These are phyloP conservation scores for Musa schizocarpa DNA, from an alignment of 176 grass and related monocot genomes.

Conservation along the genomic window DNA sequence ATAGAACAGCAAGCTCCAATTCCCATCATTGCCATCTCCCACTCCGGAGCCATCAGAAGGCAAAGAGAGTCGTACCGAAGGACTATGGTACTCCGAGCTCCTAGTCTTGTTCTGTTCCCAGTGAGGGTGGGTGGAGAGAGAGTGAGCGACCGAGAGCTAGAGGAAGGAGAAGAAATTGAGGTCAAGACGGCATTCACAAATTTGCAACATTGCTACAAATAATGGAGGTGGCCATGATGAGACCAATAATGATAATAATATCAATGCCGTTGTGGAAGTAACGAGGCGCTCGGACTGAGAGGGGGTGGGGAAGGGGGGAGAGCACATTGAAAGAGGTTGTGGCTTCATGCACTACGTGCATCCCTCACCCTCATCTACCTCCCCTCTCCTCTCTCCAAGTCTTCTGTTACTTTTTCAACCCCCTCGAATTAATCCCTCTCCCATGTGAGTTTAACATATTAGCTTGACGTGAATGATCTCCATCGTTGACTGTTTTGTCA, in stretches of 20 bases:
- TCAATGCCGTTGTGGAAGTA: not conserved
- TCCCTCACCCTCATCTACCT: not conserved
- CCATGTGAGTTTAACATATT: slow-evolving; percentile 24
- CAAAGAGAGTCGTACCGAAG: no score
- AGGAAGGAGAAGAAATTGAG: slow-evolving; percentile 10
- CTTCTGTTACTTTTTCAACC: slow-evolving; percentile 18
- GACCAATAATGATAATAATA: not conserved
- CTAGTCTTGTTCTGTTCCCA: no score
- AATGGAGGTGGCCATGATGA: slow-evolving; percentile 13
- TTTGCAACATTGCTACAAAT: slow-evolving; percentile 7
- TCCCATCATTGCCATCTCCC: slow-evolving; percentile 84
- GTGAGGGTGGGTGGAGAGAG: not conserved
- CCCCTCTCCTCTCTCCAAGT: slow-evolving; percentile 23
- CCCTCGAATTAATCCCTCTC: slow-evolving; percentile 6
- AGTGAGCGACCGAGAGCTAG: slow-evolving; percentile 26
- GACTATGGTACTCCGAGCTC: no score
- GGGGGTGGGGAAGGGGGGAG: not conserved
- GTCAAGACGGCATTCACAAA: not conserved
- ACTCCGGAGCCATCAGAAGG: slow-evolving; percentile 53
- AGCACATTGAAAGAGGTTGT: not conserved
- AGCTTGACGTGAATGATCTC: no score
- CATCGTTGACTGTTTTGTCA: no score
- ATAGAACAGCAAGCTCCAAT: slow-evolving; percentile 22
- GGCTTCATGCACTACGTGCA: slow-evolving; percentile 40
- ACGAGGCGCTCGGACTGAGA: not conserved